These are phyloP conservation scores for Zymoseptoria brevis DNA, from an alignment of 2,329 filamentous ascomycete genomes.

Conservation along the genomic window DNA sequence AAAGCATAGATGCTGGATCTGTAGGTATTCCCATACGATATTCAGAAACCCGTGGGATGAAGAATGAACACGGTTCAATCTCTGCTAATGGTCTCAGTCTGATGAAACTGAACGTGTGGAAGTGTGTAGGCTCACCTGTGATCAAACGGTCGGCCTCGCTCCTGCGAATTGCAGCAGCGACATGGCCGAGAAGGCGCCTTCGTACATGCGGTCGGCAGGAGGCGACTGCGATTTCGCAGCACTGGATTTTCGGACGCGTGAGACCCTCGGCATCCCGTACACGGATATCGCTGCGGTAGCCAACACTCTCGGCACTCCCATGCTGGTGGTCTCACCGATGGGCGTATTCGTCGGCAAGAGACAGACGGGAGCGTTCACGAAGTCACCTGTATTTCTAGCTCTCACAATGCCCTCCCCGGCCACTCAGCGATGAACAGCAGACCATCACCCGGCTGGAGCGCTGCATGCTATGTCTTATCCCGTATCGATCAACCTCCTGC, in stretches of 20 bases:
- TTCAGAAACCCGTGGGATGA: neutral
- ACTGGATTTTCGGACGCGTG: neutral
- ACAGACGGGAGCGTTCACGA: neutral
- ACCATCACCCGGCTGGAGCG: too few species aligned
- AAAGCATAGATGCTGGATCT: neutral
- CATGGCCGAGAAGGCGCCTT: neutral
- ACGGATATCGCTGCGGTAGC: neutral
- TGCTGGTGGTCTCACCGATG: neutral
- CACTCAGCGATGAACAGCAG: neutral
- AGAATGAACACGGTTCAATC: neutral
- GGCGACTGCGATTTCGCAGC: neutral
- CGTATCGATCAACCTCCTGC: neutral
- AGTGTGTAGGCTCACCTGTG: neutral
- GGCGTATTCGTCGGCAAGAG: neutral
- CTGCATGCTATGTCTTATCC: neutral
- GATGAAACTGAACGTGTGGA: neutral
- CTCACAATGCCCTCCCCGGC: neutral
- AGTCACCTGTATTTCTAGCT: neutral
- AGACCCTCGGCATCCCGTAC: neutral
- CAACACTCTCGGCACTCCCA: neutral
- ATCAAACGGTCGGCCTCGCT: neutral
- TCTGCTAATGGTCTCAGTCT: neutral
- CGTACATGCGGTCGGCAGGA: slow-evolving; percentile 22
- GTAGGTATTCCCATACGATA: neutral
- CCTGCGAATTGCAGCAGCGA: neutral